Base-by-base conservation (phyloP, 177 flowering plant genomes). In the Vitis hybrid region DNA sequence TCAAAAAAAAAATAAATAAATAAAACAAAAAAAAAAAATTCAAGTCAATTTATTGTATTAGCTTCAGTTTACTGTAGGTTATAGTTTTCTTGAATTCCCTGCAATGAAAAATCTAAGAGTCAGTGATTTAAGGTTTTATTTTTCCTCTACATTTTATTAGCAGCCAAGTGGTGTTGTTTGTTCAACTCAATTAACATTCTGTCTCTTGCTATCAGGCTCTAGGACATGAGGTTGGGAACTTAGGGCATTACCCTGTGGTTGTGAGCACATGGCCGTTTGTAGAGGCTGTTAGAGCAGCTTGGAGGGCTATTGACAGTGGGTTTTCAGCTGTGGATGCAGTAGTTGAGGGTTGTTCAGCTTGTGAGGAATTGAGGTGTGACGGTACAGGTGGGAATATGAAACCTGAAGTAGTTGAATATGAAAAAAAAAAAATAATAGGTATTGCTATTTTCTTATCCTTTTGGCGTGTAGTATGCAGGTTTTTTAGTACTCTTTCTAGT, bases 211-310 rank as follows among this genome's bases (percentile, higher is more conserved):
- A n/a, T 19, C 74, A 89, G 97, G 88, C 67, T 13, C 21, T 73
- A 12, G 88, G 81, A 49, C 48, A 77, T 66, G 80, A 72, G 64
- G 70, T 66, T 61, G 79, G 35, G 66, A 69, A 62, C 30, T 64
- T 77, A 4, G 81, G 32, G 72, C 62, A 71, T 59, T 89, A 75
- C 72, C 97, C 96, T 50, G 52, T 94, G 65, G 93, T 94, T 58
- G 85, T 94, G 74, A 94, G 94, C 80, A 94, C 97, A n/a, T 92
- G 97, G 98, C 98, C 98, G 9, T 94, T 94, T 69, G 10, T 79
- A 56, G 93, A 94, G 67, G 97, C 97, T 30, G 97, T 94, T 56
- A 83, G 89, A 75, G 90, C 91, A 63, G 97, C 95, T 71, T 92
- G 98, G 98, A 83, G 76, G 70, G 91, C 88, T 65, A 88, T 77